Evolutionary conservation across 2,329 filamentous ascomycete species (phyloP).

Genomic region (Chaetomium sp.): DNA sequence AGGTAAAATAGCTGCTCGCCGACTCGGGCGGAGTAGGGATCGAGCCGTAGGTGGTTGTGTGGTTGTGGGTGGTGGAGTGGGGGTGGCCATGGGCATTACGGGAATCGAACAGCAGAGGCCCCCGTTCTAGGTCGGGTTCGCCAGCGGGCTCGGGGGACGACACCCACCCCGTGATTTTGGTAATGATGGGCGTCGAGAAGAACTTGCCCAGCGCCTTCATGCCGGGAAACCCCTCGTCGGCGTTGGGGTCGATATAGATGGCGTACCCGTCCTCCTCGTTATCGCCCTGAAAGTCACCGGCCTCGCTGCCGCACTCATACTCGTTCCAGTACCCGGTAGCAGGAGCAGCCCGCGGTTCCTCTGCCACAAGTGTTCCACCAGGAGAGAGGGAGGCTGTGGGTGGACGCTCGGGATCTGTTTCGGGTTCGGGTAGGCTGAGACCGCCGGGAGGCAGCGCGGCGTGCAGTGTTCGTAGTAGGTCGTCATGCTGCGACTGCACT

Average conservation of each 20-base stretch:
- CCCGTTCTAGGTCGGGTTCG: constrained; percentile 21
- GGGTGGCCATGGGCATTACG: too few species aligned
- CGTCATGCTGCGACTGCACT: constrained; percentile 45
- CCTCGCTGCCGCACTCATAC: constrained; percentile 74
- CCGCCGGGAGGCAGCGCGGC: constrained; percentile 34
- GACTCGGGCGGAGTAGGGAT: constrained; percentile 6
- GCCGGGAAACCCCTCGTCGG: constrained; percentile 54
- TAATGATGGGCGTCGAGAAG: constrained; percentile 40
- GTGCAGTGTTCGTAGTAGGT: constrained; percentile 42
- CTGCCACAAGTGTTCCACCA: constrained; percentile 13
- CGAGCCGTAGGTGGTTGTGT: constrained; percentile 18
- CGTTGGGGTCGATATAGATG: constrained; percentile 68
- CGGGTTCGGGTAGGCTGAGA: constrained; percentile 12
- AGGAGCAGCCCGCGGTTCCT: constrained; percentile 25
- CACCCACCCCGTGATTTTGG: constrained; percentile 48
- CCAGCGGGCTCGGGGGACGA: constrained; percentile 17
- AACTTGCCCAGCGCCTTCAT: constrained; percentile 52
- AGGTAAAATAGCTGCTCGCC: constrained; percentile 17
- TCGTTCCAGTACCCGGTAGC: constrained; percentile 70
- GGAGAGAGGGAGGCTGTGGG: constrained; percentile 15
- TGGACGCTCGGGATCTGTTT: constrained; percentile 7
- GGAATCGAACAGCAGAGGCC: constrained; percentile 24
- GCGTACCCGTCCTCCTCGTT: constrained; percentile 49
- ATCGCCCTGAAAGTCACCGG: constrained; percentile 42
- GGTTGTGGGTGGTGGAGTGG: constrained; percentile 7